Conservation (phyloP, 164 flowering plant genomes). For the Amborella trichopoda region DNA sequence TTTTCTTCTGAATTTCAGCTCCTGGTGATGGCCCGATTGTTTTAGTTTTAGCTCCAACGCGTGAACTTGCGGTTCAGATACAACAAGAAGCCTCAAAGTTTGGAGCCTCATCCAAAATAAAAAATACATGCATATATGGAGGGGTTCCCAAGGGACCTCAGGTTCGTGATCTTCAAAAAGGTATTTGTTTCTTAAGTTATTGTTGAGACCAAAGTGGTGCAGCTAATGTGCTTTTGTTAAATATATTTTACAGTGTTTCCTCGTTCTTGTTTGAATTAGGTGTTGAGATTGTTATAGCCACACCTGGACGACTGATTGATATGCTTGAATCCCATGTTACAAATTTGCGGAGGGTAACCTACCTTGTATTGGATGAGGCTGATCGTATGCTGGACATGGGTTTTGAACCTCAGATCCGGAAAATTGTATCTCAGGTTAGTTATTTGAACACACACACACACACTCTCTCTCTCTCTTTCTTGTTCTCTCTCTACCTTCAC, state of each 20-base stretch:
- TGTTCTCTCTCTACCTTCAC: no score
- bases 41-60: slow-evolving; percentile 94
- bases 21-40: slow-evolving; percentile 99
- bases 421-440: slow-evolving; percentile 58
- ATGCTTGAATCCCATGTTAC: slow-evolving; percentile 96
- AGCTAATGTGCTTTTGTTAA: background rate
- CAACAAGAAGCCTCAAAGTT: slow-evolving; percentile 95
- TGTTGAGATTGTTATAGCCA: slow-evolving; percentile 96
- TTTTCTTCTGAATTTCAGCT: slow-evolving; percentile 32
- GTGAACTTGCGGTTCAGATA: slow-evolving; percentile 99
- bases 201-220: no score
- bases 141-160: slow-evolving; percentile 99
- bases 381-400: slow-evolving; percentile 99
- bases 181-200: slow-evolving; percentile 34
- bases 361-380: slow-evolving; percentile 97
- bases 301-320: slow-evolving; percentile 98
- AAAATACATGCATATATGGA: slow-evolving; percentile 92
- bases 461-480: no score
- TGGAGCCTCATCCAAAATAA: slow-evolving; percentile 92
- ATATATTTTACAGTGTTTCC: background rate
- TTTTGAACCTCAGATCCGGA: slow-evolving; percentile 87
- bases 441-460: no score
- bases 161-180: slow-evolving; percentile 98
- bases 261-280: slow-evolving; percentile 31
- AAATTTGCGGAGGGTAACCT: slow-evolving; percentile 92